A percentile compares a stretch with the other conserved stretches of the same genome.
These are phyloP conservation scores for Fusarium mundagurra DNA, from an alignment of 2,329 filamentous ascomycete species.

Conservation along the genomic window DNA sequence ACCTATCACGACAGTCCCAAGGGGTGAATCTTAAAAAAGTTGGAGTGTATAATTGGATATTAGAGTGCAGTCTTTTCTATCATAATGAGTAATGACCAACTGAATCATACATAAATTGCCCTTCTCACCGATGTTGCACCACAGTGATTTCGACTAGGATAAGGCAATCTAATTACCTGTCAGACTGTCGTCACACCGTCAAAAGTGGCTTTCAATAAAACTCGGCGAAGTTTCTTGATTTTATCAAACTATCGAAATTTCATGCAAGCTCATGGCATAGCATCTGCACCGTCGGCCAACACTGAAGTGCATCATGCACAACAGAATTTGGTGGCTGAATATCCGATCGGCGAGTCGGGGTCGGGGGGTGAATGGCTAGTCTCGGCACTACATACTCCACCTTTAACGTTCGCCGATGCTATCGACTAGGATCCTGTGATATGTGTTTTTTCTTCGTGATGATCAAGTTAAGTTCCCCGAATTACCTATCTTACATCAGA, in stretches of 20 bases:
- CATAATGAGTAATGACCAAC: slow-evolving; percentile 14
- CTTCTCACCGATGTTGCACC: neutral
- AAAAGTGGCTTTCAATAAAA: neutral
- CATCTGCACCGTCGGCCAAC: neutral
- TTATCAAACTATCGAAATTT: neutral
- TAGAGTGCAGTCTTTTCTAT: neutral
- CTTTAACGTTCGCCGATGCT: slow-evolving; percentile 9
- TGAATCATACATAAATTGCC: neutral
- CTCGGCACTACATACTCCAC: neutral
- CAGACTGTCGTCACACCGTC: neutral
- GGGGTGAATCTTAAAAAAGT: neutral
- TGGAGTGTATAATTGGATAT: neutral
- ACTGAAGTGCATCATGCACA: neutral
- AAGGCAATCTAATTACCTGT: neutral
- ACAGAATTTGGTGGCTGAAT: neutral
- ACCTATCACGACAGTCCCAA: slow-evolving; percentile 10
- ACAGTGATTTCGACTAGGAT: neutral
- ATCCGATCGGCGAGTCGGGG: slow-evolving; percentile 8
- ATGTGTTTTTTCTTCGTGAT: neutral
- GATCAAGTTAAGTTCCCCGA: slow-evolving; percentile 6
- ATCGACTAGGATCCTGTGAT: neutral
- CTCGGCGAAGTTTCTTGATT: neutral
- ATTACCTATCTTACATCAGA: neutral
- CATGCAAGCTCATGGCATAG: neutral
- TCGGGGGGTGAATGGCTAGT: neutral